Conservation (phyloP, 1,284 basidiomycete species). For the Ustilago loliicola region DNA sequence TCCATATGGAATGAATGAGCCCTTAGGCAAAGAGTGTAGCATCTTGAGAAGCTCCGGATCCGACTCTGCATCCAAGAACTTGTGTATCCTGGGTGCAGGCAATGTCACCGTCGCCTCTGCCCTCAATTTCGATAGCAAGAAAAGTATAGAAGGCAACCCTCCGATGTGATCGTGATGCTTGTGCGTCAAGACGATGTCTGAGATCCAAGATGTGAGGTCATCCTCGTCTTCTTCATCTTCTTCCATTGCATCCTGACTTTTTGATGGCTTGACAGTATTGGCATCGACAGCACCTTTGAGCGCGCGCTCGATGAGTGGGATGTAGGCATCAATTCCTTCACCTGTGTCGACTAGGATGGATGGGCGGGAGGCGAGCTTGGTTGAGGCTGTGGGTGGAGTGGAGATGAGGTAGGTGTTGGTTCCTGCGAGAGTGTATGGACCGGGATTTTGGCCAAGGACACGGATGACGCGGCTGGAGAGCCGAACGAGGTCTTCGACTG, state of each 20-base stretch:
- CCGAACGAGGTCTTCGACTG: slow-evolving; percentile 45
- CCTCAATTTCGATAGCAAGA: slow-evolving; percentile 75
- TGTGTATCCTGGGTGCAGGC: slow-evolving; percentile 72
- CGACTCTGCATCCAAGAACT: slow-evolving; percentile 67
- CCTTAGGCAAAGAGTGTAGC: slow-evolving; percentile 80
- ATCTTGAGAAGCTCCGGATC: slow-evolving; percentile 85
- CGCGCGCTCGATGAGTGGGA: slow-evolving; percentile 77
- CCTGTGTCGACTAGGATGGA: slow-evolving; percentile 87
- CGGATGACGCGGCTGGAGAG: slow-evolving; percentile 66
- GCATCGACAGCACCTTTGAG: slow-evolving; percentile 69
- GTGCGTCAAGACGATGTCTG: slow-evolving; percentile 87
- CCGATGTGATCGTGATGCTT: slow-evolving; percentile 88
- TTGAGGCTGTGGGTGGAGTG: slow-evolving; percentile 57
- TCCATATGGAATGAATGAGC: slow-evolving; percentile 79
- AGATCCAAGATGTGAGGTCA: slow-evolving; percentile 54
- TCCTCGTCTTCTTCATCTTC: slow-evolving; percentile 42
- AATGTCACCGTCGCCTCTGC: slow-evolving; percentile 40
- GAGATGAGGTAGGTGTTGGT: slow-evolving; percentile 94
- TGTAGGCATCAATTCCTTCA: slow-evolving; percentile 81
- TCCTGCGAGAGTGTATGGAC: slow-evolving; percentile 87
- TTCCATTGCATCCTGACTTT: slow-evolving; percentile 22
- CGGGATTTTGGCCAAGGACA: slow-evolving; percentile 81
- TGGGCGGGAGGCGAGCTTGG: slow-evolving; percentile 74
- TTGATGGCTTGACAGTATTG: neutral
- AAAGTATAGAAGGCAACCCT: slow-evolving; percentile 81